Evolutionary conservation across 306 rosid species (phyloP), one percentile per base, ranked within the genome.

Genomic region (Cicer yamashitae): DNA sequence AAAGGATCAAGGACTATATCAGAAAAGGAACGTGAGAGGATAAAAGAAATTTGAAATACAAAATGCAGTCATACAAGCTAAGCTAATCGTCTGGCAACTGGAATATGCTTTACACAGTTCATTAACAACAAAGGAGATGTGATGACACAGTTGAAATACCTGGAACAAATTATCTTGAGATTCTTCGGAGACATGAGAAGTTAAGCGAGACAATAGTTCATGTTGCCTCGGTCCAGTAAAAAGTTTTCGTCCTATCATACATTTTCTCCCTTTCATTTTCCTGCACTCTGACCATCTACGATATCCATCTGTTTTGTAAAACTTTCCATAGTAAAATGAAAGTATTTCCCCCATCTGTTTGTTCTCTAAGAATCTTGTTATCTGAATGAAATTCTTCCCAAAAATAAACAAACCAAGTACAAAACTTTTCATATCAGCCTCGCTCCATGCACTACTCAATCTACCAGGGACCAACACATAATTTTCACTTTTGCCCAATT

Each of bases 341-440:
- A 85, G 77, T 74, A 91, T 82, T 47, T 85, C 87, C 43, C 94
- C 90, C 86, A 81, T 82, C 62, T 17, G 74, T 84, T 83, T 89
- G 82, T 67, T 82, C 67, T 83, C 91, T 64, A 91, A 40, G 75
- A 91, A 88, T 69, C 83, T 86, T 79, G 67, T 78, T 46, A 91
- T 80, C 82, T 70, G 82, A 37, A 71, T 22, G 63, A 91, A 88
- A 76, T 85, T 83, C 89, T 91, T 91, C 22, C 96, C 91, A 48
- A 88, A 91, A 69, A 89, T 79, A 82, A 85, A 89, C 58, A 91
- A 81, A n/a, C 93, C 96, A 63, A 91, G 96, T 58, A 88, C 65
- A 77, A 91, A 89, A 66, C 79, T 17, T 71, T 85, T 88, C 7
- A 67, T 85, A 69, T 91, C 96, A 81, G 88, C 72, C 60, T 80